Evolutionary conservation across 2,329 filamentous ascomycete genomes (phyloP), one percentile per base, ranked within the genome.

Genomic region (Coleophoma cylindrospora): DNA sequence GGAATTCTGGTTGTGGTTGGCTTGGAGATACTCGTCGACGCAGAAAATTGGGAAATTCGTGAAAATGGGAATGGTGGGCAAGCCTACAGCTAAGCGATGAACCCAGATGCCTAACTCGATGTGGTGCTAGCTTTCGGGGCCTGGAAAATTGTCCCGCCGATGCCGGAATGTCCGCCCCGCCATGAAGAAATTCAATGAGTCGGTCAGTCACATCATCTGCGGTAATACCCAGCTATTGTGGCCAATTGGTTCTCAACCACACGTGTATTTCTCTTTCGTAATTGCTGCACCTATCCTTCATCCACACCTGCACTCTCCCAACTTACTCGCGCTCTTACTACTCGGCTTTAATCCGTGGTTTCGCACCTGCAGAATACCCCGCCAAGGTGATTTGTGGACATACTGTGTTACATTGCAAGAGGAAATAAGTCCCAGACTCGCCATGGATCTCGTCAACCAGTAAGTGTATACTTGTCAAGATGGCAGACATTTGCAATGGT

Each of bases 361-460:
- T 44, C 32, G 19, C 19, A 14, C 19, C 19, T n/a, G 22, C 21
- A 43, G n/a, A 22, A 21, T 44, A 44, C 41, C 41, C 41, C 41
- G 41, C 41, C 41, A 44, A 27, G 33, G 34, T 45, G 19, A 43
- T 34, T 33, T 32, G 45, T 49, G 17, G n/a, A 54, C 17, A 41
- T 43, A 22, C 46, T 44, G 48, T 47, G 41, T 49, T 45, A 47
- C 32, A 51, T 53, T 48, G 51, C 47, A 50, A 19, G 21, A 34
- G n/a, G 12, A 14, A 19, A 12, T 21, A 22, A 15, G 11, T 43
- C 19, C 11, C 33, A 27, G 22, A 12, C 19, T 44, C 27, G 21
- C 41, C 21, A 83, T 83, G 79, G 79, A 83, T 75, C 72, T 83
- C 52, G 79, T 83, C 52, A 81, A 83, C 65, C 76, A 80, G 77